A percentile compares a stretch with the other conserved stretches of the same genome.
Evolutionary conservation across 2,329 filamentous ascomycete species (phyloP).

Genomic region (Zasmidium cellare): DNA sequence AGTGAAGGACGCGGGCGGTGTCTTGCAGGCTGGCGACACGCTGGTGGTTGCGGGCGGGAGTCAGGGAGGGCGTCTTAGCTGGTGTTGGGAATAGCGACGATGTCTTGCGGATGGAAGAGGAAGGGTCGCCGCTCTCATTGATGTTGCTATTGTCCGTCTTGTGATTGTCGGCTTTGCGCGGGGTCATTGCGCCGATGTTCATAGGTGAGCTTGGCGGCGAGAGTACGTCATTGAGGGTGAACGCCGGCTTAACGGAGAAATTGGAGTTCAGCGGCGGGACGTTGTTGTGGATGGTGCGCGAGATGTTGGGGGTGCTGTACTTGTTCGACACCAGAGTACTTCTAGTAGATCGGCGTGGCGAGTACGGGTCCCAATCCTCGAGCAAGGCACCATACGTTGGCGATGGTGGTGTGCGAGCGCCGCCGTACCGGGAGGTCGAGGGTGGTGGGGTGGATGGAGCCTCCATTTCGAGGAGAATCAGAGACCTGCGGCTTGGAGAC

Average conservation of each 20-base stretch:
- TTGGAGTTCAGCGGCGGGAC: slow-evolving; percentile 16
- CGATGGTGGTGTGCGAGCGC: slow-evolving; percentile 60
- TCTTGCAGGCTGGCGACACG: slow-evolving; percentile 43
- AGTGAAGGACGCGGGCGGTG: slow-evolving; percentile 52
- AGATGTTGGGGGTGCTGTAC: slow-evolving; percentile 38
- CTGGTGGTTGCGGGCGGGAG: slow-evolving; percentile 51
- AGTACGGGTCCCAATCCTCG: slow-evolving; percentile 72
- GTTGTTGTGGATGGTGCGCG: slow-evolving; percentile 23
- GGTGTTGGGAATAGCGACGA: slow-evolving; percentile 71
- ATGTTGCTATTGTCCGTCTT: slow-evolving; percentile 5
- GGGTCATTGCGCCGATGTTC: not conserved
- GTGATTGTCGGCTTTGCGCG: slow-evolving; percentile 5
- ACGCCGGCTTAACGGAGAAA: not conserved
- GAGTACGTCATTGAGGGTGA: slow-evolving; percentile 1
- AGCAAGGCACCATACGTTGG: slow-evolving; percentile 64
- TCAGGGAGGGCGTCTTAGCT: slow-evolving; percentile 66
- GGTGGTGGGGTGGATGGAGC: slow-evolving; percentile 20
- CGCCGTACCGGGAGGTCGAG: slow-evolving; percentile 8
- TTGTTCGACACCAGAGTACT: slow-evolving; percentile 45
- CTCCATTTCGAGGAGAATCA: not conserved
- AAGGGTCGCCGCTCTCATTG: slow-evolving; percentile 15
- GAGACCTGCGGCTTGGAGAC: not conserved
- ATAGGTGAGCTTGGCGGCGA: slow-evolving; percentile 6
- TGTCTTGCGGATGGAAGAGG: slow-evolving; percentile 19
- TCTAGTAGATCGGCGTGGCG: slow-evolving; percentile 46